A percentile compares a stretch with the other conserved stretches of the same genome.
phyloP scores from a whole-genome alignment of 1,284 basidiomycete genomes.

The Coriolopsis trogii region DNA sequence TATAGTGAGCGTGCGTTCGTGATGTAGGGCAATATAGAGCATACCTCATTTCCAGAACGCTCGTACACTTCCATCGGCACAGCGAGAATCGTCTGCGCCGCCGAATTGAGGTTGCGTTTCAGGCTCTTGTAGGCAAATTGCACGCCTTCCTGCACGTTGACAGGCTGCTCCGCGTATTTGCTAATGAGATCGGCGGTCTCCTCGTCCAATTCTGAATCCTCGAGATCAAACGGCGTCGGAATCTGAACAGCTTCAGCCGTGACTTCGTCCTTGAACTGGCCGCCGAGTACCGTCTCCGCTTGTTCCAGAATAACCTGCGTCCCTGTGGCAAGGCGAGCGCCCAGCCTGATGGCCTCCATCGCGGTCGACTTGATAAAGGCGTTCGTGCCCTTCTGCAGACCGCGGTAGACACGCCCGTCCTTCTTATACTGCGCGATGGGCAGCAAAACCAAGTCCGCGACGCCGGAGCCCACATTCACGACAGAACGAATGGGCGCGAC shows the following conservation, averaged over 20 bases:
- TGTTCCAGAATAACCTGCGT: conserved; percentile 97
- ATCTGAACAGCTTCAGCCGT: conserved; percentile 68
- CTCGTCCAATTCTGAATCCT: conserved; percentile 44
- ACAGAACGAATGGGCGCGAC: conserved; percentile 94
- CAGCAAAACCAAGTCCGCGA: conserved; percentile 93
- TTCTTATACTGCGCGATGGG: conserved; percentile 98
- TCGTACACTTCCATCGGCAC: conserved; percentile 99
- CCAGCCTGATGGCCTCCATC: conserved; percentile 92
- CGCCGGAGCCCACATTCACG: conserved; percentile 95
- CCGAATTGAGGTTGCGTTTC: conserved; percentile 83
- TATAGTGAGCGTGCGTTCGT: not conserved
- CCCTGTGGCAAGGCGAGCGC: conserved; percentile 93
- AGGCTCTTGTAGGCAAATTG: conserved; percentile 88
- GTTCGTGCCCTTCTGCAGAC: conserved; percentile 92
- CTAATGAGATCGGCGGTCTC: conserved; percentile 66
- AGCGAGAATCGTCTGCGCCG: conserved; percentile 97
- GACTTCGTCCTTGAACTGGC: conserved; percentile 66
- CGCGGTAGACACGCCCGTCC: conserved; percentile 91
- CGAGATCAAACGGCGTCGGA: conserved; percentile 33
- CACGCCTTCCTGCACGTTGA: conserved; percentile 85
- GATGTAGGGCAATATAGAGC: conserved; percentile 22
- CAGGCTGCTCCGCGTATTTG: conserved; percentile 90
- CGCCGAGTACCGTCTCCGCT: conserved; percentile 91
- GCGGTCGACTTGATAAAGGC: conserved; percentile 94
- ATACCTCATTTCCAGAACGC: conserved; percentile 82